Conservation (phyloP, 169 alveolate genomes). For the Besnoitia besnoiti region DNA sequence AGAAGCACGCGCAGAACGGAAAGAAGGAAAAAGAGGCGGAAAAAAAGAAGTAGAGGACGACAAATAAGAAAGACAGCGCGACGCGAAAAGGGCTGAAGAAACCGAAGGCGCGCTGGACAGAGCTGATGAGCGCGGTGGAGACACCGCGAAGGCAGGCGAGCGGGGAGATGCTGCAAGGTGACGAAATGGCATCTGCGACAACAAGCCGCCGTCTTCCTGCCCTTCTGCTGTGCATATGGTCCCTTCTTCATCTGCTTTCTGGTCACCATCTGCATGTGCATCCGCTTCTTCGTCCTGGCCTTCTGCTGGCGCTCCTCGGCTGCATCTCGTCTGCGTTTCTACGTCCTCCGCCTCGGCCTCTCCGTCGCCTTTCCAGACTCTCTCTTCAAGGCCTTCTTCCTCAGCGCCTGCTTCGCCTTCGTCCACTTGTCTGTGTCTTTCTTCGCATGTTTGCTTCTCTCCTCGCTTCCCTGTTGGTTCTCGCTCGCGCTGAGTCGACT, state of each 20-base stretch:
- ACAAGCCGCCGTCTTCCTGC: neutral
- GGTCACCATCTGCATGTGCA: neutral
- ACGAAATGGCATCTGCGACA: neutral
- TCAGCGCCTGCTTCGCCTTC: no score
- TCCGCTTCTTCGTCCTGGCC: neutral
- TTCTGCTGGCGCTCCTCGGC: neutral
- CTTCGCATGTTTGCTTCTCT: no score
- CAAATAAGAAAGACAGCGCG: neutral
- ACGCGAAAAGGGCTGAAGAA: neutral
- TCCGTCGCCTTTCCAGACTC: no score
- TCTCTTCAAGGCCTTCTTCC: no score
- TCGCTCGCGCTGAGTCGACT: no score
- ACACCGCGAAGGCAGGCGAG: neutral
- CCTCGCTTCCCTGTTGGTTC: no score
- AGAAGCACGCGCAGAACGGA: neutral
- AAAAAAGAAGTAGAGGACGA: neutral
- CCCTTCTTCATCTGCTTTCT: neutral
- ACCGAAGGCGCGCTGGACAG: neutral
- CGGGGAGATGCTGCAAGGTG: neutral
- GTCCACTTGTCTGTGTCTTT: no score
- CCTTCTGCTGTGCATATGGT: no score
- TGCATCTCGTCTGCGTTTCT: neutral
- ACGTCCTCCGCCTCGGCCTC: neutral
- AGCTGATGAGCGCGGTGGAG: neutral
- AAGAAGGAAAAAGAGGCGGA: neutral